A percentile compares a stretch with the other conserved stretches of the same genome.
Conservation (phyloP, 257 asterid genomes). For the Paulownia fortunei region DNA sequence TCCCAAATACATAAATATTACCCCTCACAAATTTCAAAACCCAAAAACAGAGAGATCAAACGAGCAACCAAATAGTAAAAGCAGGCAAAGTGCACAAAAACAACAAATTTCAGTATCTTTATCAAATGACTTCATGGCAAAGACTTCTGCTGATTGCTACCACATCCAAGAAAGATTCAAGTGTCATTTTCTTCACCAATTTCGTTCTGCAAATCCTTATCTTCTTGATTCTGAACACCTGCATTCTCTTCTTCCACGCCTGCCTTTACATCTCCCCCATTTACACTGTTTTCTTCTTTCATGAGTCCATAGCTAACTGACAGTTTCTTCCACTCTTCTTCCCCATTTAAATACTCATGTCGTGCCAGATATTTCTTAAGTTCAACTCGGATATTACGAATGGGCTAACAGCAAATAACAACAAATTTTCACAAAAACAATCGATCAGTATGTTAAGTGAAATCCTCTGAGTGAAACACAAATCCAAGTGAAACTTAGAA, state of each 20-base stretch:
- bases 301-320: slow-evolving; percentile 54
- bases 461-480: background rate
- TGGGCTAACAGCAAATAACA: slow-evolving; percentile 57
- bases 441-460: background rate
- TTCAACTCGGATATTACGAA: slow-evolving; percentile 57
- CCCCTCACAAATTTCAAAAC: slow-evolving; percentile 21
- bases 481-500: background rate
- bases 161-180: slow-evolving; percentile 26
- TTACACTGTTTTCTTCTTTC: slow-evolving; percentile 41
- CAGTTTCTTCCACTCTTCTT: slow-evolving; percentile 63
- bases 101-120: background rate
- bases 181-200: slow-evolving; percentile 20
- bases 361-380: slow-evolving; percentile 71
- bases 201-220: slow-evolving; percentile 17
- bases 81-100: background rate
- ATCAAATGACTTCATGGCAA: background rate
- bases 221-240: slow-evolving; percentile 26
- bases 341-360: slow-evolving; percentile 52
- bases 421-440: background rate
- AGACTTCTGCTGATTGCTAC: background rate
- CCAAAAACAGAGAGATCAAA: background rate
- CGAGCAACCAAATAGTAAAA: background rate
- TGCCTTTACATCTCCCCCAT: slow-evolving; percentile 17
- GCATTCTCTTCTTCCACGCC: slow-evolving; percentile 27
- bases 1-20: background rate